These are phyloP conservation scores for Aphanomyces invadans DNA, from an alignment of 352 stramenopile species.

Conservation along the genomic window DNA sequence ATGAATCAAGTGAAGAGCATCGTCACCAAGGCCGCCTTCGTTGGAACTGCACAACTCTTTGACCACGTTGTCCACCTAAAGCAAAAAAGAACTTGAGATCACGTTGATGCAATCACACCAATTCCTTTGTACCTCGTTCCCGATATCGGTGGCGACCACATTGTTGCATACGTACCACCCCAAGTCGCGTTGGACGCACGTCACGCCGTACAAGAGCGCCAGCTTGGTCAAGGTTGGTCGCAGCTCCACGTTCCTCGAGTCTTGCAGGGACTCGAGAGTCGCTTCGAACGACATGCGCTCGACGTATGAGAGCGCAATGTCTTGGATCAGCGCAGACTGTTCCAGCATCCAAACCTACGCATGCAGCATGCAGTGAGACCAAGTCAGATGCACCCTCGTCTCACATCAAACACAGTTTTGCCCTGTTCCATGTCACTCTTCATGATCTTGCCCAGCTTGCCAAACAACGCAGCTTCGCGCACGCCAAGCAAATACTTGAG, in stretches of 20 bases:
- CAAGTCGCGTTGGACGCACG: slow-evolving; percentile 20
- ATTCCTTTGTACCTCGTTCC: slow-evolving; percentile 18
- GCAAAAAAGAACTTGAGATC: too few species aligned
- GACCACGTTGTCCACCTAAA: slow-evolving; percentile 12
- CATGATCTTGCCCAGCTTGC: slow-evolving; percentile 22
- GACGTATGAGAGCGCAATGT: slow-evolving; percentile 21
- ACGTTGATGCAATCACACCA: too few species aligned
- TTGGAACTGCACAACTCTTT: slow-evolving; percentile 15
- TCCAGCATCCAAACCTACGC: slow-evolving; percentile 22
- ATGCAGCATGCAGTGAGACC: neutral
- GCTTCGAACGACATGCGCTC: slow-evolving; percentile 19
- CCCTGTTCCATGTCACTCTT: slow-evolving; percentile 19
- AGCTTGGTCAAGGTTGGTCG: slow-evolving; percentile 16
- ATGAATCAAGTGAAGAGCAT: slow-evolving; percentile 20
- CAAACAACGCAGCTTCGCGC: slow-evolving; percentile 18
- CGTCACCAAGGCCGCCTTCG: slow-evolving; percentile 16
- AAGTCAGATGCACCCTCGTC: neutral
- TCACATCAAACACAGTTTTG: slow-evolving; percentile 23
- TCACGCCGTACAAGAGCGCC: slow-evolving; percentile 14
- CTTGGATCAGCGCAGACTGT: slow-evolving; percentile 10
- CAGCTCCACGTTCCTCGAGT: slow-evolving; percentile 11
- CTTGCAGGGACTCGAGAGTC: slow-evolving; percentile 7
- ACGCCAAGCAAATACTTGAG: slow-evolving; percentile 21
- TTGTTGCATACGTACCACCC: slow-evolving; percentile 24
- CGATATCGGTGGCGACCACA: slow-evolving; percentile 7